Evolutionary conservation across 2,329 filamentous ascomycete species (phyloP), one percentile per base, ranked within the genome.

Genomic region (Aspergillus spinulosporus): DNA sequence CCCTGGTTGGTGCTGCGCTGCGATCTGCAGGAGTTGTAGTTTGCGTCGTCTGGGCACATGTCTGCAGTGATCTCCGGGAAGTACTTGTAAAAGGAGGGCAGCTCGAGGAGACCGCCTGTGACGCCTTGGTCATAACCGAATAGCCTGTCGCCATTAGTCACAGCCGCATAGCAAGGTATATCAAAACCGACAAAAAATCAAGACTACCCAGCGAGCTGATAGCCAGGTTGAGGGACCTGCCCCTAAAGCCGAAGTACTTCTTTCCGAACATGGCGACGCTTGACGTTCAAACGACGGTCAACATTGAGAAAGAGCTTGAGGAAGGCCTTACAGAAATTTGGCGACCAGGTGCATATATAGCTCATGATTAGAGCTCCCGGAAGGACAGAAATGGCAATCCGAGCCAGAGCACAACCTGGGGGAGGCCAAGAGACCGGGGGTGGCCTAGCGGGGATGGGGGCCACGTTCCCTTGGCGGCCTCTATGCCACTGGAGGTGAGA

Each of bases 131-230:
- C 73, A 60, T 74, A 74, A 57, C 73, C 72, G 43, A 74, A 75
- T 31, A 68, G 66, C 12, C 66, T 68, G 29, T 9, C 11, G 37
- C 6, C 4, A 54, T 67, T 50, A 66, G 61, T 14, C 4, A 26
- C 6, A 5, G 21, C 21, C 21, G 21, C 21, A 21, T 21, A 21
- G 21, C 21, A 21, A 21, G 21, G 21, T 21, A 21, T 21, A 21
- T 21, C 21, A 12, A 5, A 64, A 55, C 60, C 36, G 64, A 68
- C 65, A 72, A 49, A 60, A 72, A 72, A 60, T 76, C 75, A 42
- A 75, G 64, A 57, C 75, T 76, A 14, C 75, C 76, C 49, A 77
- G 73, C 6, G 74, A 68, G 47, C 73, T 75, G 57, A 78, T 75
- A 14, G 74, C 74, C 48, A 68, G 42, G 57, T 68, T 68, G 32